These are phyloP conservation scores for Neonectria neomacrospora DNA, from an alignment of 2,329 filamentous ascomycete species.

Conservation along the genomic window DNA sequence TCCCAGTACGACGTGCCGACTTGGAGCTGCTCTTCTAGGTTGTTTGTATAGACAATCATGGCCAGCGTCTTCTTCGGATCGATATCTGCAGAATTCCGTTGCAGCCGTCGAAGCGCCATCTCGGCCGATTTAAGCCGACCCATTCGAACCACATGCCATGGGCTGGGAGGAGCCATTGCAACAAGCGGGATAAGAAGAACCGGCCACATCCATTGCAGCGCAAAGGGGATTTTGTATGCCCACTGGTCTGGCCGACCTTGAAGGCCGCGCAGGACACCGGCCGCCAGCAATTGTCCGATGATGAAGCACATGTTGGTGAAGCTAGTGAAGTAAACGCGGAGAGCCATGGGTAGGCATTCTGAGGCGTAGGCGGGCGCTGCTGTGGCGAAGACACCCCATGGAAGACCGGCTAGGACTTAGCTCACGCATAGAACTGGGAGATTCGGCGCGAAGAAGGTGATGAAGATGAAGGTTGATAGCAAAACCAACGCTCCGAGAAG, in stretches of 20 bases:
- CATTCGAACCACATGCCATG: constrained; percentile 56
- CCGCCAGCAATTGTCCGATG: constrained; percentile 58
- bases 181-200: constrained; percentile 53
- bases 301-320: constrained; percentile 61
- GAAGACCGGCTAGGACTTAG: constrained; percentile 58
- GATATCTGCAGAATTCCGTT: constrained; percentile 40
- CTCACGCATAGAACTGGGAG: constrained; percentile 53
- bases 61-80: constrained; percentile 52
- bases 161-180: constrained; percentile 59
- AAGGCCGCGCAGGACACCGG: constrained; percentile 44
- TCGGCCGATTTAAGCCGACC: constrained; percentile 49
- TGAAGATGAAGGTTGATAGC: constrained; percentile 57
- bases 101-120: constrained; percentile 48
- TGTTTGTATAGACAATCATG: constrained; percentile 56
- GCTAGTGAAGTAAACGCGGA: constrained; percentile 58
- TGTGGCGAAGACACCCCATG: constrained; percentile 59
- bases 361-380: constrained; percentile 60
- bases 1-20: constrained; percentile 54
- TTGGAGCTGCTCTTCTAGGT: constrained; percentile 51
- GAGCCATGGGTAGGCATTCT: constrained; percentile 52
- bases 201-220: constrained; percentile 61
- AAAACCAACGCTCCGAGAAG: constrained; percentile 55
- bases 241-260: constrained; percentile 49
- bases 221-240: constrained; percentile 60
- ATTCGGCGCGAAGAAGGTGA: constrained; percentile 58